phyloP scores from a whole-genome alignment of 2,329 filamentous ascomycete species.

The Cladosporium austrohemisphaericum region DNA sequence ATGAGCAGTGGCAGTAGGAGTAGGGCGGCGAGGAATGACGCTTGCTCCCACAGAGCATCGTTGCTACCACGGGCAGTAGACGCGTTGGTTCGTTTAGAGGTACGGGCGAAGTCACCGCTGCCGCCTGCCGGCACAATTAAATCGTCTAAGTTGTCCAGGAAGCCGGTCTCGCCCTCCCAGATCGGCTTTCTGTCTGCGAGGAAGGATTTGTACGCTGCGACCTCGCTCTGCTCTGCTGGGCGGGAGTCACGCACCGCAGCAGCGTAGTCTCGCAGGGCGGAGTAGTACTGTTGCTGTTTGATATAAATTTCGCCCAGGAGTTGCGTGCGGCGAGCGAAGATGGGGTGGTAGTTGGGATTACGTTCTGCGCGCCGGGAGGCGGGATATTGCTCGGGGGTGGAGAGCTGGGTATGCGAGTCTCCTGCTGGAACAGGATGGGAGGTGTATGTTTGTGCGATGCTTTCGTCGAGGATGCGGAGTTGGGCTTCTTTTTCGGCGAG shows the following conservation, averaged over 20 bases:
- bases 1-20: slow-evolving; percentile 41
- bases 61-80: not conserved
- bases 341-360: slow-evolving; percentile 46
- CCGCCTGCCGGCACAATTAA: slow-evolving; percentile 42
- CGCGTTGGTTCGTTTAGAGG: too few species aligned
- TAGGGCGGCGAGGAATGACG: slow-evolving; percentile 35
- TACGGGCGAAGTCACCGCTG: not conserved
- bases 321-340: slow-evolving; percentile 59
- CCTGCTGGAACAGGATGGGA: slow-evolving; percentile 20
- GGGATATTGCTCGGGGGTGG: slow-evolving; percentile 33
- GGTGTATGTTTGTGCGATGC: slow-evolving; percentile 40
- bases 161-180: slow-evolving; percentile 56
- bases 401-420: slow-evolving; percentile 11
- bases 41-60: slow-evolving; percentile 6
- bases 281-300: slow-evolving; percentile 66
- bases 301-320: slow-evolving; percentile 60
- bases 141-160: slow-evolving; percentile 55
- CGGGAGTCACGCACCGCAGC: slow-evolving; percentile 50
- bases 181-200: slow-evolving; percentile 54
- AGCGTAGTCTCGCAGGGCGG: slow-evolving; percentile 57
- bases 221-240: slow-evolving; percentile 49
- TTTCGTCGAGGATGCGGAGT: slow-evolving; percentile 64
- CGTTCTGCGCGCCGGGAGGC: slow-evolving; percentile 59
- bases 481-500: slow-evolving; percentile 76
- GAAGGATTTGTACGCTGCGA: slow-evolving; percentile 54